phyloP scores from a whole-genome alignment of 495 filamentous ascomycete genomes.

The Xylaria nigripes region DNA sequence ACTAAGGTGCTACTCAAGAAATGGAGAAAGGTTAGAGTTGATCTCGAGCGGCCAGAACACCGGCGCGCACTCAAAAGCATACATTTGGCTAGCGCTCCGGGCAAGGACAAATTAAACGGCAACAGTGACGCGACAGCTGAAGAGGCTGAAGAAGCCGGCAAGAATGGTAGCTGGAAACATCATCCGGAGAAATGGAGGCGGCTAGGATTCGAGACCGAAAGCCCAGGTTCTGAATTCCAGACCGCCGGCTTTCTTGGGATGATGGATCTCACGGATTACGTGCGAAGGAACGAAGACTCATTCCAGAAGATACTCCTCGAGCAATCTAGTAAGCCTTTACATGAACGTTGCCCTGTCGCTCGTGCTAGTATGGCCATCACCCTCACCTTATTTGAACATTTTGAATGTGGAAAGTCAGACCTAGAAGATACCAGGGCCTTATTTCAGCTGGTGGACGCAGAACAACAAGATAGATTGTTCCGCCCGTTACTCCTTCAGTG shows the following conservation, averaged over 20 bases:
- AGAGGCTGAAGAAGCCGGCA: slow-evolving; percentile 29
- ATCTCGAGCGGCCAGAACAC: slow-evolving; percentile 83
- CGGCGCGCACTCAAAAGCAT: slow-evolving; percentile 76
- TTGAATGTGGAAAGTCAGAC: slow-evolving; percentile 84
- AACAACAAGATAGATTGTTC: slow-evolving; percentile 80
- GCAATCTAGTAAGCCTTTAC: slow-evolving; percentile 63
- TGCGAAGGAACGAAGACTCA: slow-evolving; percentile 78
- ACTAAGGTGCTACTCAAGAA: slow-evolving; percentile 85
- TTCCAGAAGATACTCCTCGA: slow-evolving; percentile 90
- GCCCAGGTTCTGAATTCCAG: slow-evolving; percentile 75
- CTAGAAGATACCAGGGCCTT: slow-evolving; percentile 64
- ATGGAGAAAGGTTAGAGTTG: slow-evolving; percentile 79
- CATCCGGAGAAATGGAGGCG: slow-evolving; percentile 92
- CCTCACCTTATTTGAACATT: slow-evolving; percentile 85
- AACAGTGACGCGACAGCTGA: slow-evolving; percentile 17
- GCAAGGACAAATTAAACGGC: slow-evolving; percentile 37
- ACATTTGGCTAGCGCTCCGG: slow-evolving; percentile 72
- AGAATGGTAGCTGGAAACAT: slow-evolving; percentile 55
- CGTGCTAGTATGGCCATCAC: slow-evolving; percentile 83
- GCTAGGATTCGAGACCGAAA: slow-evolving; percentile 87
- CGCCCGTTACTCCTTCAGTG: slow-evolving; percentile 85
- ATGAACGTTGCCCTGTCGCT: slow-evolving; percentile 80
- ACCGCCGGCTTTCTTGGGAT: slow-evolving; percentile 84
- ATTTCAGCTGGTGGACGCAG: slow-evolving; percentile 71
- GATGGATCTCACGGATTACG: slow-evolving; percentile 95